Percentiles rank a stretch among this genome's conserved stretches.
These are phyloP conservation scores for Populus pruinosa DNA, from an alignment of 345 rosid species.

Conservation along the genomic window DNA sequence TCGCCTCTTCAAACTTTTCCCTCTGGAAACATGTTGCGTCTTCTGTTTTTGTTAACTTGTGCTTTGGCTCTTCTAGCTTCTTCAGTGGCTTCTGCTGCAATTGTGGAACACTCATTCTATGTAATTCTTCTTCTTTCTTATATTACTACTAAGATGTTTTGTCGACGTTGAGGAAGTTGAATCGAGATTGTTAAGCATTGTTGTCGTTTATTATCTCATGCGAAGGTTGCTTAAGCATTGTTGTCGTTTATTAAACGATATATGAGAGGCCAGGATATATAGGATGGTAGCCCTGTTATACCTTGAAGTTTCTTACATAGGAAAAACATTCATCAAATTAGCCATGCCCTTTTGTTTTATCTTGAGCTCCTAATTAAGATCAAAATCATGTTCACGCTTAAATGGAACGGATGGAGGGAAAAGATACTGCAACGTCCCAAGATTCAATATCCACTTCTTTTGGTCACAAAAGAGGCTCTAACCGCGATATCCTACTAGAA, in stretches of 20 bases:
- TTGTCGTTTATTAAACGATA: background rate
- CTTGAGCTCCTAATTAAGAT: background rate
- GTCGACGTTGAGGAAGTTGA: too few species aligned
- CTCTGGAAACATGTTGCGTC: conserved; percentile 29
- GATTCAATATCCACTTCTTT: background rate
- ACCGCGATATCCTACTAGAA: too few species aligned
- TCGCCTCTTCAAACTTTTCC: background rate
- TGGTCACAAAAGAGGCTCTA: too few species aligned
- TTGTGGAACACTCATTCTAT: conserved; percentile 67
- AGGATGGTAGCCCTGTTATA: background rate
- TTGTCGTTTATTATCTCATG: background rate
- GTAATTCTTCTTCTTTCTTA: conserved; percentile 32
- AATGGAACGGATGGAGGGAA: too few species aligned
- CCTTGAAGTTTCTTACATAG: background rate
- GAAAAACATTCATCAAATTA: background rate
- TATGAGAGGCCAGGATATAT: background rate
- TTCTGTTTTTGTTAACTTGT: conserved; percentile 30
- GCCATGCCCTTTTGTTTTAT: background rate
- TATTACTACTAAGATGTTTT: rapidly evolving
- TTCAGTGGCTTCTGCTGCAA: conserved; percentile 54
- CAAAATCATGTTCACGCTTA: too few species aligned
- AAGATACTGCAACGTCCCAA: too few species aligned
- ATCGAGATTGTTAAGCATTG: background rate
- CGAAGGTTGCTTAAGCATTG: background rate
- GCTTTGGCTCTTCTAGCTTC: conserved; percentile 37